A percentile compares a stretch with the other conserved stretches of the same genome.
Conservation (phyloP, 2,329 filamentous ascomycete genomes). For the Fonsecaea pedrosoi region DNA sequence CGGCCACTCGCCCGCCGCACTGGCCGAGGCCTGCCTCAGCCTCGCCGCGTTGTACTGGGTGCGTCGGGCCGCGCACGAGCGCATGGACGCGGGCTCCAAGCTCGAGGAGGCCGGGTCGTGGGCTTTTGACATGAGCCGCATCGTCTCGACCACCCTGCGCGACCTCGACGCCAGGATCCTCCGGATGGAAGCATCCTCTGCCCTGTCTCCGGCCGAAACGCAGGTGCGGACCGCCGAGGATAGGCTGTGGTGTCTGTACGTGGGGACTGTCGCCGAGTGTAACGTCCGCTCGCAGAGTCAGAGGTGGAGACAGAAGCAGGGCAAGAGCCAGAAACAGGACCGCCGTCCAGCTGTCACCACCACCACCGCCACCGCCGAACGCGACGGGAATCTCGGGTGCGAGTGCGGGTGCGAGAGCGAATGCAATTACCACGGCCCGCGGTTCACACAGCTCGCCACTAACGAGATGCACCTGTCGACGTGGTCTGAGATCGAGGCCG, state of each 20-base stretch:
- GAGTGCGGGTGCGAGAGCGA: neutral
- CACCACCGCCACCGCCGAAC: too few species aligned
- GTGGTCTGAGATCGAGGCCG: conserved; percentile 8
- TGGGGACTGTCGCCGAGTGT: conserved; percentile 11
- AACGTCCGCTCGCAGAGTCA: neutral
- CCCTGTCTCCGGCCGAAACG: neutral
- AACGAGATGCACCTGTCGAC: conserved; percentile 2
- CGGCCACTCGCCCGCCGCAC: neutral
- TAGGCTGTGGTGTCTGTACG: conserved; percentile 13
- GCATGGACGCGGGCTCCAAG: conserved; percentile 13
- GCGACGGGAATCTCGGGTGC: too few species aligned
- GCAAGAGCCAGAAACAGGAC: neutral
- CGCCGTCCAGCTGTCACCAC: too few species aligned
- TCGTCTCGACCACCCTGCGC: conserved; percentile 3
- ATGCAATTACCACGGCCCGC: conserved; percentile 3
- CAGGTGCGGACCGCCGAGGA: neutral
- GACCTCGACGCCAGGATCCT: conserved; percentile 3
- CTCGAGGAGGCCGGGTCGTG: conserved; percentile 12
- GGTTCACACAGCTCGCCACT: neutral
- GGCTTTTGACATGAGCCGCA: conserved; percentile 18
- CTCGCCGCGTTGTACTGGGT: conserved; percentile 19
- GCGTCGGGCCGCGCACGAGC: conserved; percentile 17
- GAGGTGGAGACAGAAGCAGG: neutral
- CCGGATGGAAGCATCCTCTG: neutral
- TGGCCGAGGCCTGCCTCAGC: conserved; percentile 8